Base-by-base conservation (phyloP, 139 green algal genomes). In the Coelastrella sp. region DNA sequence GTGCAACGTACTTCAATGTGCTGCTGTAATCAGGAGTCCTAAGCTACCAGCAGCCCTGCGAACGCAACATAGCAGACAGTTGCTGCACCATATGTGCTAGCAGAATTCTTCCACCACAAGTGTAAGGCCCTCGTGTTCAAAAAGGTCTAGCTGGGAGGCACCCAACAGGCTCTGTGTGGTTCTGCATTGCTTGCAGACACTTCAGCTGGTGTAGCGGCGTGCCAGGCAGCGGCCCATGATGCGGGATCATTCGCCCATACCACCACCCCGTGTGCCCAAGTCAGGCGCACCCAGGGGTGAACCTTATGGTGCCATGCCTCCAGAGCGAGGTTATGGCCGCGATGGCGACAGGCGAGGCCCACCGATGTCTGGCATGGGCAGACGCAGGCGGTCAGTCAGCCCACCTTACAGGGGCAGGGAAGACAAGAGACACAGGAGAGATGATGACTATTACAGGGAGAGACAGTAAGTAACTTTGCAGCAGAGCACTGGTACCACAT, bases 371-470 rank as follows among this genome's bases (percentile, higher is more conserved):
- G 8, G 7, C 5, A 80, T 57, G 74, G 74, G 74, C 22, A 75
- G 80, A 22, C 47, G 80, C 13, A 66, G 60, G 8, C 61, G 80
- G 22, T 76, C 60, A 5, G 16, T 65, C 4, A 86, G 80, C 22
- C 80, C 80, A 6, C 77, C 77, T 58, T 80, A 57, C 58, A 57
- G 80, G 58, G 58, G 80, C 5, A 73, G 80, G 7, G 78, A 61
- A 16, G 71, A 86, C 22, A 89, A 89, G 68, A 66, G 83, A 23
- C 71, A 68, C 47, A 89, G 83, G 71, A 54, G 78, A 10, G 83
- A 89, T 71, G 66, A 89, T 13, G 74, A 86, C 61, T 86, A 86
- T 32, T 66, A 86, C 10, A 86, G 80, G 59, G 57, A 85, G 80
- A 73, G 80, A n/a, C 60, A 76, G 80, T 86, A 11, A 86, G 60